Evolutionary conservation across 2,329 filamentous ascomycete species (phyloP), one percentile per base, ranked within the genome.

Genomic region (Microcyclospora tardicrescens): DNA sequence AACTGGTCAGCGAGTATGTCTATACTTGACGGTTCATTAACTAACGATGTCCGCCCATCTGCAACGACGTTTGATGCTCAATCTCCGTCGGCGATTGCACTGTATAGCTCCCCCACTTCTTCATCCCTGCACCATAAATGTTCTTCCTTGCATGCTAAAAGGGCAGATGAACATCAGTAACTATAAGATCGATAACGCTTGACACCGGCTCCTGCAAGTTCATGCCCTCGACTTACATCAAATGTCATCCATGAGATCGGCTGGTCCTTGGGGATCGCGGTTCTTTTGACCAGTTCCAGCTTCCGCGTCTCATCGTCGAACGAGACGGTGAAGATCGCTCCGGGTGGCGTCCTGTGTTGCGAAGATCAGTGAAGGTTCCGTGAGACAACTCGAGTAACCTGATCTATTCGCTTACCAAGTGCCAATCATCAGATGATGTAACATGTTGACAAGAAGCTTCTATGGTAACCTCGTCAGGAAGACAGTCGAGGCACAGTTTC

Each of bases 211-310:
- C 19, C 19, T 24, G 19, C 19, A 24, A 8, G 19, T 24, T 8
- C 31, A 27, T 12, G 6, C 28, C 8, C 35, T 28, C 16, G 24
- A 55, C 79, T 64, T 67, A 85, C 83, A 59, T 84, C 81, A 55
- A 93, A 89, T 12, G 84, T 80, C 81, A 93, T 89, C 85, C 85
- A 93, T 43, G 84, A 93, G 49, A 93, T 91, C 6, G 85, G 83
- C 62, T 93, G 84, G 47, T 89, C 81, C 37, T 81, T 63, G 4
- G 84, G 80, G 40, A 93, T 91, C 42, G 78, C 75, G 1, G 84
- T 91, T 51, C 80, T 77, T 66, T 89, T 86, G 55, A 93, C 65
- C 54, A 91, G 63, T 49, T 79, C 73, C 43, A 93, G 64, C 6
- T 78, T 79, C 47, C 86, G 66, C 30, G 75, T 76, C 61, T 87